Percentiles rank a stretch among this genome's conserved stretches.
These are phyloP conservation scores for Coniosporium tulheliwenetii DNA, from an alignment of 2,329 filamentous ascomycete genomes.

Conservation along the genomic window DNA sequence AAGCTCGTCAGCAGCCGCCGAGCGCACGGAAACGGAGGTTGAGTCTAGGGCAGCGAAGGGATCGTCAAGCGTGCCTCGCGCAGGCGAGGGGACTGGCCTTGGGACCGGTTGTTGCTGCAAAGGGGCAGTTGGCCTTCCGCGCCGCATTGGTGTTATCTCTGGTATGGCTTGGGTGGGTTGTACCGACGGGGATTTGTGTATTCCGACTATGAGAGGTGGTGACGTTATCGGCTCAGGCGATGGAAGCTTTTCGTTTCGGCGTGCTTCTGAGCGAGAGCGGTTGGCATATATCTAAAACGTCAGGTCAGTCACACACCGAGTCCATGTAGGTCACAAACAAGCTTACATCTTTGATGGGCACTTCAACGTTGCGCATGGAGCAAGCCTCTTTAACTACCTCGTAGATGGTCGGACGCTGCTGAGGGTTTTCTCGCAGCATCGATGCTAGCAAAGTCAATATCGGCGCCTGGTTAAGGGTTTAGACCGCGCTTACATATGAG, in stretches of 20 bases:
- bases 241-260: conserved; percentile 44
- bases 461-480: not conserved
- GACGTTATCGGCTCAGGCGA: conserved; percentile 35
- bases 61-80: conserved; percentile 55
- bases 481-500: conserved; percentile 54
- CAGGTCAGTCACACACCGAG: conserved; percentile 8
- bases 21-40: conserved; percentile 31
- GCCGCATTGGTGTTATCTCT: conserved; percentile 84
- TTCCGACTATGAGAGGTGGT: conserved; percentile 52
- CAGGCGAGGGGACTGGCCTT: conserved; percentile 52
- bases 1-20: conserved; percentile 56
- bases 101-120: conserved; percentile 24
- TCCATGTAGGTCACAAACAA: not conserved
- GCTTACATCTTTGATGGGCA: conserved; percentile 78
- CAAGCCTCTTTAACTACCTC: conserved; percentile 80
- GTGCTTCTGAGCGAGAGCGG: conserved; percentile 48
- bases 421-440: conserved; percentile 78
- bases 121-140: conserved; percentile 55
- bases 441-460: conserved; percentile 39
- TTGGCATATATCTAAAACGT: conserved; percentile 30
- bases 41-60: conserved; percentile 85
- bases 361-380: conserved; percentile 70
- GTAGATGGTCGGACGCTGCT: conserved; percentile 78
- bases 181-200: conserved; percentile 63
- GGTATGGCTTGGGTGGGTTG: conserved; percentile 61